phyloP scores from a whole-genome alignment of 495 filamentous ascomycete genomes.

The Jackrogersella minutella region DNA sequence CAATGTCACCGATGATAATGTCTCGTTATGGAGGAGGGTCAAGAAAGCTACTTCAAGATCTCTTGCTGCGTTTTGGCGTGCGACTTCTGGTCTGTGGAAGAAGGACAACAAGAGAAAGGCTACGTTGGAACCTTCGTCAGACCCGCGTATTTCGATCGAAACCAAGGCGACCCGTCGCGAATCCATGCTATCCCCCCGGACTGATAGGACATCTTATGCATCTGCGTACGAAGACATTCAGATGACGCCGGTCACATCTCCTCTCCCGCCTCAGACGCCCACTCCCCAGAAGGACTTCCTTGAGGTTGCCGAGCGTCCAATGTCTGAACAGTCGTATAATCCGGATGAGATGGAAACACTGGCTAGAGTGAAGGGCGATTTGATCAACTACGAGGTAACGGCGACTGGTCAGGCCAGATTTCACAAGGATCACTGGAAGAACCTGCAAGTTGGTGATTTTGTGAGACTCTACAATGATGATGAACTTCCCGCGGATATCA shows the following conservation, averaged over 20 bases:
- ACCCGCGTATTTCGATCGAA: constrained; percentile 71
- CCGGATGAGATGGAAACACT: constrained; percentile 72
- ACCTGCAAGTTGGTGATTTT: constrained; percentile 93
- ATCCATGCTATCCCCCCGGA: constrained; percentile 63
- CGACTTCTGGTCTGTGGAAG: constrained; percentile 51
- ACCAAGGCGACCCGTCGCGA: constrained; percentile 65
- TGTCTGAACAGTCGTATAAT: constrained; percentile 54
- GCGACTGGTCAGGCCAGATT: constrained; percentile 69
- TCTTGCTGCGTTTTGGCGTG: constrained; percentile 65
- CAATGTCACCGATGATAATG: constrained; percentile 85
- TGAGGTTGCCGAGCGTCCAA: constrained; percentile 46
- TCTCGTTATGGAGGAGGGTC: constrained; percentile 85
- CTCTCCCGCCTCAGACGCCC: constrained; percentile 59
- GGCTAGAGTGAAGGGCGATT: constrained; percentile 51
- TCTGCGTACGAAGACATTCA: constrained; percentile 72
- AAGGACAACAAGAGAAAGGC: constrained; percentile 47
- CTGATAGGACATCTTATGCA: constrained; percentile 67
- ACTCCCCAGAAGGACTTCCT: constrained; percentile 38
- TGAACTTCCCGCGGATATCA: constrained; percentile 91
- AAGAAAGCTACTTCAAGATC: constrained; percentile 86
- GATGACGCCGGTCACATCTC: constrained; percentile 95
- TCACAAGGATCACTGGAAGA: constrained; percentile 95
- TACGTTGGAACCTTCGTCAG: constrained; percentile 24
- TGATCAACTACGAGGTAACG: constrained; percentile 58
- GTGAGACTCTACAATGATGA: constrained; percentile 97